Evolutionary conservation across 371 early-diverging fungal species (phyloP), one percentile per base, ranked within the genome.

Genomic region (Apophysomyces sp.): DNA sequence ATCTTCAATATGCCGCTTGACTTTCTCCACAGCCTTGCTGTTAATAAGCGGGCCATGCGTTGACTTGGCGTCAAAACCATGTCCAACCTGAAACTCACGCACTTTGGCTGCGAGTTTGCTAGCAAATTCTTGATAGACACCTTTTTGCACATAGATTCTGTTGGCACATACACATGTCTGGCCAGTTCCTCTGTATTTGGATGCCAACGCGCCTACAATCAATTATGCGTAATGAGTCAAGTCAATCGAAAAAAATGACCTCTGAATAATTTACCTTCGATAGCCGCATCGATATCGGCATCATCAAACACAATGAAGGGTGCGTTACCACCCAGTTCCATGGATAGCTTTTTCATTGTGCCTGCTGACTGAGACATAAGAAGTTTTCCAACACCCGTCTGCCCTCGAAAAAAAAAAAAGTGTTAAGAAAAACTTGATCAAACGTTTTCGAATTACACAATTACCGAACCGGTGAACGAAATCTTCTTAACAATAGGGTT

Each of bases 231-330:
- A n/a, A n/a, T n/a, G n/a, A n/a, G n/a, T n/a, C n/a, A n/a, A n/a
- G n/a, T n/a, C n/a, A n/a, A n/a, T n/a, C n/a, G n/a, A n/a, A n/a
- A n/a, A n/a, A n/a, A n/a, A n/a, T n/a, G n/a, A n/a, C n/a, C n/a
- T n/a, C n/a, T n/a, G n/a, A n/a, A n/a, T n/a, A n/a, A 82, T 18
- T 72, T 63, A 61, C 81, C 82, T 41, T 84, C 81, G 16, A 89
- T 86, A 11, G 92, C 91, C 32, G 69, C 63, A 40, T 80, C 76
- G 3, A 92, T 32, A 65, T 91, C 87, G 4, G 92, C 92, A 67
- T 91, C 90, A 62, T 87, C 93, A 74, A 96, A 95, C 4, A 95
- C 92, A 67, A 96, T 93, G 62, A 94, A 93, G 2, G 97, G 88
- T 9, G 97, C 95, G 62, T 93, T 93, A 55, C 93, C 94, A 51